Base-by-base conservation (phyloP, 2,329 filamentous ascomycete genomes). In the Beauveria asiatica region DNA sequence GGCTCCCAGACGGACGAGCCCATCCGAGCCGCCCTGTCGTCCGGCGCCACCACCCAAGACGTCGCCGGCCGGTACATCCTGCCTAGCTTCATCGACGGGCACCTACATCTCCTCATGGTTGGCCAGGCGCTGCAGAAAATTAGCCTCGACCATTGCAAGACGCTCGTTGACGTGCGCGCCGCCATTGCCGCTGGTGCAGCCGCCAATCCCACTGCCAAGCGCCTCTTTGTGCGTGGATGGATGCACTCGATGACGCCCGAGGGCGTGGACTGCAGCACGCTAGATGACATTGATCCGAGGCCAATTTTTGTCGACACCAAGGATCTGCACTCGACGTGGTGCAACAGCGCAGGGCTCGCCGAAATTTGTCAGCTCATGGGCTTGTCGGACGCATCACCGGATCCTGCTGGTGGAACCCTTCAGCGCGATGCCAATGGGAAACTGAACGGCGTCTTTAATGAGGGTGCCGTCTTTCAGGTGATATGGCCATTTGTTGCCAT, bases 301-400 rank as follows among this genome's bases (percentile, higher is more conserved):
- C 81, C 82, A 1, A 82, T 84, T 30, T 83, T 80, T 59, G 75
- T 84, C 60, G 80, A 84, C 61, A 77, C 79, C 3, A 82, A 82
- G 64, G 81, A 83, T 58, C 69, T 84, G 63, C 81, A 84, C 65
- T 81, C 79, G 0, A 77, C 78, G 1, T 84, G 81, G 81, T 83
- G 80, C 67, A 83, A 79, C 64, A 76, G 73, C 8, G 73, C 77
- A 1, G 82, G 77, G 0, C 66, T 84, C 7, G 63, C 72, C 48
- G 81, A 84, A 66, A 73, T 71, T 1, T 66, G 64, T 55, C 42
- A 57, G 16, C 57, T 64, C 44, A 70, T 84, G 69, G 72, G 71
- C 3, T 69, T 82, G 8, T 70, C 75, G 33, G 70, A 75, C 2
- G 63, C 66, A 5, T 72, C 77, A 64, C 68, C 75, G 2, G 76